Conservation (phyloP, 2,329 filamentous ascomycete species). For the Fusarium compactum region DNA sequence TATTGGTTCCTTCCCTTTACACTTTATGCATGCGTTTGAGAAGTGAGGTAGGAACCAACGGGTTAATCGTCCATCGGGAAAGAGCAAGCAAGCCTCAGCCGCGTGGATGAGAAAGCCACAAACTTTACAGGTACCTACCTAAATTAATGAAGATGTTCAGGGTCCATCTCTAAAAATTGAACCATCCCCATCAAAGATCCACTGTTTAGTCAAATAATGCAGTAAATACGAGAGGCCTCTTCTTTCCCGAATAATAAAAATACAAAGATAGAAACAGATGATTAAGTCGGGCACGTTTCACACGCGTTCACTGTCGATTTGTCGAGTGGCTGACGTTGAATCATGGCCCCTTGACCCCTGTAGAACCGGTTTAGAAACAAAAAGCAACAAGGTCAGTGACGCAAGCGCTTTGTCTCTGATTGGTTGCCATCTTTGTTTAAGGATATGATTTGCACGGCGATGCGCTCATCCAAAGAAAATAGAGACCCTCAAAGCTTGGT, state of each 20-base stretch:
- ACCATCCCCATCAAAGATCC: slow-evolving; percentile 9
- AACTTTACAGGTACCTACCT: slow-evolving; percentile 4
- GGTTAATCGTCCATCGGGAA: neutral
- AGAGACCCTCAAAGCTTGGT: slow-evolving; percentile 22
- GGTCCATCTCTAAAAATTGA: slow-evolving; percentile 18
- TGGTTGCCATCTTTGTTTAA: slow-evolving; percentile 30
- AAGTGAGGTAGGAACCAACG: neutral
- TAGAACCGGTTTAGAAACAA: slow-evolving; percentile 38
- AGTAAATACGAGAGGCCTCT: slow-evolving; percentile 11
- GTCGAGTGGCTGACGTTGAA: slow-evolving; percentile 32
- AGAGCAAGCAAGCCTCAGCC: slow-evolving; percentile 7
- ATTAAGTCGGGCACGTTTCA: slow-evolving; percentile 33
- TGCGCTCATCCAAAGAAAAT: slow-evolving; percentile 33
- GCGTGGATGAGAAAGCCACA: neutral
- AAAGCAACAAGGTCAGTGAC: slow-evolving; percentile 22
- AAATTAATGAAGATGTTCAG: slow-evolving; percentile 27
- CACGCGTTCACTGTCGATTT: slow-evolving; percentile 19
- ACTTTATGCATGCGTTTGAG: neutral
- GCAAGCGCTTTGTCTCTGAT: slow-evolving; percentile 34
- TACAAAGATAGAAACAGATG: slow-evolving; percentile 30
- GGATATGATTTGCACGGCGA: slow-evolving; percentile 43
- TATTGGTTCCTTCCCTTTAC: neutral
- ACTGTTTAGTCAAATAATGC: neutral
- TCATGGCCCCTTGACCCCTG: slow-evolving; percentile 17
- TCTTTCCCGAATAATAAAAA: slow-evolving; percentile 1